Conservation (phyloP, 371 early-diverging fungal genomes). For the Fennellomyces sp. region DNA sequence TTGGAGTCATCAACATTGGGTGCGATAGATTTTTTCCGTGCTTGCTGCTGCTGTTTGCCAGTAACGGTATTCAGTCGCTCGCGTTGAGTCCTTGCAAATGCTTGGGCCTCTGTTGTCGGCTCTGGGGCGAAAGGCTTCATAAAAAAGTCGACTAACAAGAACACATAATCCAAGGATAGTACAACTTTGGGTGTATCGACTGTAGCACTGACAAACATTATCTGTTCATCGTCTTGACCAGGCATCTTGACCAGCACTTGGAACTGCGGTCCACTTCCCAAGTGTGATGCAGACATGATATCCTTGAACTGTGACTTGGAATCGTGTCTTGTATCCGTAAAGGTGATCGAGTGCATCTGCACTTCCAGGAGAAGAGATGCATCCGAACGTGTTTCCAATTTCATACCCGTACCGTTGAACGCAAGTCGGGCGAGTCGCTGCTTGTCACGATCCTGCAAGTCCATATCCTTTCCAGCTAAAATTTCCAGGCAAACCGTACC, state of each 20-base stretch:
- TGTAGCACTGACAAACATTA: constrained; percentile 64
- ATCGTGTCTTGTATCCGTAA: constrained; percentile 79
- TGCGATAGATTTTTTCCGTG: constrained; percentile 6
- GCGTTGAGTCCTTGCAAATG: constrained; percentile 40
- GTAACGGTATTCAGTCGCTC: background rate
- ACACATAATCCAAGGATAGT: constrained; percentile 82
- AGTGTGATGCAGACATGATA: constrained; percentile 70
- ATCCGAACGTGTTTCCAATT: constrained; percentile 66
- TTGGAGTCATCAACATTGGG: background rate
- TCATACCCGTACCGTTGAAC: constrained; percentile 58
- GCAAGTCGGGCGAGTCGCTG: constrained; percentile 55
- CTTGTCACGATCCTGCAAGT: constrained; percentile 11
- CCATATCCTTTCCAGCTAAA: constrained; percentile 57
- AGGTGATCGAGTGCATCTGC: constrained; percentile 70
- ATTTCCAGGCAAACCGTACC: constrained; percentile 44
- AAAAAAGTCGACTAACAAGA: constrained; percentile 74
- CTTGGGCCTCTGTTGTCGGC: constrained; percentile 41
- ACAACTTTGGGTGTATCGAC: constrained; percentile 84
- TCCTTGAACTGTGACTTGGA: constrained; percentile 82
- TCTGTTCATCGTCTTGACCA: constrained; percentile 14
- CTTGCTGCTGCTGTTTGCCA: constrained; percentile 10
- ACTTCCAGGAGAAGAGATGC: constrained; percentile 76
- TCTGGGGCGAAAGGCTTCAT: constrained; percentile 54
- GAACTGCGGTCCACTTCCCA: constrained; percentile 71
- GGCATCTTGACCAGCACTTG: constrained; percentile 44